A percentile compares a stretch with the other conserved stretches of the same genome.
These are phyloP conservation scores for Jaapia argillacea DNA, from an alignment of 768 basidiomycete genomes.

Conservation along the genomic window DNA sequence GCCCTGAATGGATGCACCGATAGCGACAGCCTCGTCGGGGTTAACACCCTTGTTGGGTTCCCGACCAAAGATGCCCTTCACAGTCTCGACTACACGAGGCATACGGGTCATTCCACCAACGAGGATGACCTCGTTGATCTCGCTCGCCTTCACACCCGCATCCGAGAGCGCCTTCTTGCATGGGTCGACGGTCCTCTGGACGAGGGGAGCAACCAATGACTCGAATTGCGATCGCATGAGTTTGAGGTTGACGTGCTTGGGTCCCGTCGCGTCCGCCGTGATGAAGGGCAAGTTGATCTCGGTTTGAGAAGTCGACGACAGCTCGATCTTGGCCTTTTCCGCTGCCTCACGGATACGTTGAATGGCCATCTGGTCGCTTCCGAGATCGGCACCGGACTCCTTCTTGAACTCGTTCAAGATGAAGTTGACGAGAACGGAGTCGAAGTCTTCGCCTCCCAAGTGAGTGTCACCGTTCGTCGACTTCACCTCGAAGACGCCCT, in stretches of 20 bases:
- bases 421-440: slow-evolving; percentile 79
- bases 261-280: slow-evolving; percentile 89
- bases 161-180: slow-evolving; percentile 96
- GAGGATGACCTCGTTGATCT: slow-evolving; percentile 94
- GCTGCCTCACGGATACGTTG: slow-evolving; percentile 99
- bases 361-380: slow-evolving; percentile 88
- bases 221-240: slow-evolving; percentile 88
- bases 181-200: slow-evolving; percentile 87
- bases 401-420: slow-evolving; percentile 93
- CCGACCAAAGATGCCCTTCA: slow-evolving; percentile 88
- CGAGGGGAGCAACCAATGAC: slow-evolving; percentile 67
- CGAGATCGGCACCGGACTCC: slow-evolving; percentile 73
- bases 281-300: slow-evolving; percentile 98
- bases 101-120: slow-evolving; percentile 99
- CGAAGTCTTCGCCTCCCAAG: slow-evolving; percentile 93
- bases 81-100: slow-evolving; percentile 91
- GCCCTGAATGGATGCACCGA: slow-evolving; percentile 96
- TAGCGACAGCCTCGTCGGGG: slow-evolving; percentile 98
- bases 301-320: slow-evolving; percentile 90
- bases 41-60: slow-evolving; percentile 99
- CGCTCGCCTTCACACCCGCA: slow-evolving; percentile 86
- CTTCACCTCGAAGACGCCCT: slow-evolving; percentile 99
- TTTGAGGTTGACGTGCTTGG: slow-evolving; percentile 95
- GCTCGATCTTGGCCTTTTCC: slow-evolving; percentile 98
- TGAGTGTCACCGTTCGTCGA: slow-evolving; percentile 99